Evolutionary conservation across 768 basidiomycete species (phyloP).

Genomic region (Coprinopsis marcescibilis): DNA sequence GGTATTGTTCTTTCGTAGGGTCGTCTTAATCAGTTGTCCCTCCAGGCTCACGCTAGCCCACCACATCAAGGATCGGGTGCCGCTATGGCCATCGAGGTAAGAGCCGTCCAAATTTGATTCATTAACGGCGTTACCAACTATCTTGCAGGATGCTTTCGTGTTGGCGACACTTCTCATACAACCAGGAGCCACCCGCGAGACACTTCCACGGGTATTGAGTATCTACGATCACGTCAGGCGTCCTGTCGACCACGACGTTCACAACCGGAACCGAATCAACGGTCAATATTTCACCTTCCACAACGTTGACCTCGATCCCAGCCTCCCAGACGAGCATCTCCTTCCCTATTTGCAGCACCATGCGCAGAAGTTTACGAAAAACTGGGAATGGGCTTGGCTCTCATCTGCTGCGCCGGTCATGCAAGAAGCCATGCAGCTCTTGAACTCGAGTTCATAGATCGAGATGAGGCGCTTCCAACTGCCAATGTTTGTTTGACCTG

Average conservation of each 20-base stretch:
- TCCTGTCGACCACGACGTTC: slow-evolving; percentile 35
- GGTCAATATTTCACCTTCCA: slow-evolving; percentile 38
- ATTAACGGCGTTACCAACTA: slow-evolving; percentile 1
- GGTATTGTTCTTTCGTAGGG: not conserved
- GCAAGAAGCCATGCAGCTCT: slow-evolving; percentile 8
- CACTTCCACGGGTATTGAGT: slow-evolving; percentile 33
- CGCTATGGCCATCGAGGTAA: slow-evolving; percentile 52
- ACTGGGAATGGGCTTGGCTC: slow-evolving; percentile 61
- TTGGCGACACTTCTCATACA: slow-evolving; percentile 43
- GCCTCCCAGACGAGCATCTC: slow-evolving; percentile 21
- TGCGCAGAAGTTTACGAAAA: slow-evolving; percentile 36
- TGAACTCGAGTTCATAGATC: too few relatives aligned
- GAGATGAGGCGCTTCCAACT: too few relatives aligned
- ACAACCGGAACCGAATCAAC: slow-evolving; percentile 33
- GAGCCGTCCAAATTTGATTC: not conserved
- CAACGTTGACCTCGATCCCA: slow-evolving; percentile 24
- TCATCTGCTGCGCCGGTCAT: slow-evolving; percentile 33
- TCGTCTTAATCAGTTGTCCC: not conserved
- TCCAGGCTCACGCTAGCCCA: slow-evolving; percentile 46
- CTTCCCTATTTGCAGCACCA: slow-evolving; percentile 32
- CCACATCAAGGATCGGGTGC: slow-evolving; percentile 57
- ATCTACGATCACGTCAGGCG: slow-evolving; percentile 48
- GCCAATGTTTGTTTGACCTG: too few relatives aligned
- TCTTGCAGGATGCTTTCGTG: slow-evolving; percentile 44
- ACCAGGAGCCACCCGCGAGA: slow-evolving; percentile 31